These are phyloP conservation scores for Aspergillus ruber DNA, from an alignment of 2,329 filamentous ascomycete species.

Conservation along the genomic window DNA sequence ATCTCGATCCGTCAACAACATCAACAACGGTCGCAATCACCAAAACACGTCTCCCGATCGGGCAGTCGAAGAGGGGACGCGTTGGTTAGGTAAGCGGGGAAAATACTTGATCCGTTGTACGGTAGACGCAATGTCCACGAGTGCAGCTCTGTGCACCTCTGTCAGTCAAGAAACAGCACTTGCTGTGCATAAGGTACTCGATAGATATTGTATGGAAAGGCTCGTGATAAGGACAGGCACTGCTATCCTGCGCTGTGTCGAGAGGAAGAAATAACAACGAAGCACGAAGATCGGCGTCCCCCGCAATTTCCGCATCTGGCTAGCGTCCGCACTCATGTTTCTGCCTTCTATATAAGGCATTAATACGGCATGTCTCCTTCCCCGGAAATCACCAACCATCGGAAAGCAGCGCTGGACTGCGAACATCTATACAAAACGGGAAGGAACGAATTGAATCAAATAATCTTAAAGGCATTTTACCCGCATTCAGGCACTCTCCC, in stretches of 20 bases:
- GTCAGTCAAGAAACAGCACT: background rate
- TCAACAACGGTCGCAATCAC: background rate
- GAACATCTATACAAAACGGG: too few relatives aligned
- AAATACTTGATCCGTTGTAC: slow-evolving; percentile 5
- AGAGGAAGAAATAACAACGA: background rate
- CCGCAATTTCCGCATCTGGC: slow-evolving; percentile 5
- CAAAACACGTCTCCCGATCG: slow-evolving; percentile 34
- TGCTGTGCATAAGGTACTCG: background rate
- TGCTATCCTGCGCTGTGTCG: background rate
- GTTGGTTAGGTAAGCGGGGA: slow-evolving; percentile 10
- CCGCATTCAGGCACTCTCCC: too few relatives aligned
- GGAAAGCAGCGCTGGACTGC: too few relatives aligned
- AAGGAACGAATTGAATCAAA: too few relatives aligned
- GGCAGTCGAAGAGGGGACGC: slow-evolving; percentile 17
- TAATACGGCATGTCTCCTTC: too few relatives aligned
- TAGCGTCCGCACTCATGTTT: background rate
- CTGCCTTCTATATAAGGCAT: background rate
- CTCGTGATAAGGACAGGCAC: background rate
- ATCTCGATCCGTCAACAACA: background rate
- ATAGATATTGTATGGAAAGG: background rate
- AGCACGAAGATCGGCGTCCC: slow-evolving; percentile 8
- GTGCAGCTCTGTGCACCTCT: slow-evolving; percentile 1
- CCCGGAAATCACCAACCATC: too few relatives aligned
- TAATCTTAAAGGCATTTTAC: too few relatives aligned
- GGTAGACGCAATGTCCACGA: background rate